Conservation (phyloP, 768 basidiomycete genomes). For the Pulveroboletus sp. region DNA sequence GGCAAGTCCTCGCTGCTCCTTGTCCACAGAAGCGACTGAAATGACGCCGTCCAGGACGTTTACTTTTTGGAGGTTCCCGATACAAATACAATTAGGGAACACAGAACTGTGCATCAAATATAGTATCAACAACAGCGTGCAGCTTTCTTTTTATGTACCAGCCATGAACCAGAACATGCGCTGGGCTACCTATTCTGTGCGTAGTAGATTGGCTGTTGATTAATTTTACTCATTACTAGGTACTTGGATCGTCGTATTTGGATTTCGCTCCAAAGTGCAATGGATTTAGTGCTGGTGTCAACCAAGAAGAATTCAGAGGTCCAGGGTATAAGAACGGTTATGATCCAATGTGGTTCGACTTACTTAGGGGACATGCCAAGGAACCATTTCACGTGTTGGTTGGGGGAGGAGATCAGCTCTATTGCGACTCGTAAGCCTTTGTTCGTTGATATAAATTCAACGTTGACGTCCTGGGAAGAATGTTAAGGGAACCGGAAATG, state of each 20-base stretch:
- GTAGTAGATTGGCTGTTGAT: constrained; percentile 20
- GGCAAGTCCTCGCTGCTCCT: constrained; percentile 36
- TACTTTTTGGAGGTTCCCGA: constrained; percentile 93
- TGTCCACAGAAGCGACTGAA: background rate
- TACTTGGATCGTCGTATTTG: background rate
- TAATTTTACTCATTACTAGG: background rate
- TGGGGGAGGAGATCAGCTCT: constrained; percentile 93
- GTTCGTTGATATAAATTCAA: background rate
- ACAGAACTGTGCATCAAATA: constrained; percentile 80
- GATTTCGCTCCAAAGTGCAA: constrained; percentile 56
- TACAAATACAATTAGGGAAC: constrained; percentile 71
- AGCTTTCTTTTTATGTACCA: constrained; percentile 81
- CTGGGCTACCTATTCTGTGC: constrained; percentile 84
- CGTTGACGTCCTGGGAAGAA: constrained; percentile 33
- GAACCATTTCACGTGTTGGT: constrained; percentile 88
- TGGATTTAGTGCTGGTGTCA: constrained; percentile 86
- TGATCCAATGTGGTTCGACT: constrained; percentile 91
- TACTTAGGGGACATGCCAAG: constrained; percentile 78
- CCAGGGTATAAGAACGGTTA: constrained; percentile 80
- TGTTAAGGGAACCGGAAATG: constrained; percentile 86
- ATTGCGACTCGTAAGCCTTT: constrained; percentile 66
- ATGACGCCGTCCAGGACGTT: constrained; percentile 53
- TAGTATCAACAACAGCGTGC: constrained; percentile 75
- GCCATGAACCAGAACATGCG: constrained; percentile 80
- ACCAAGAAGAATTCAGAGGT: constrained; percentile 81